Conservation (phyloP, 208 protist species). For the Vickermania ingenoplastis region DNA sequence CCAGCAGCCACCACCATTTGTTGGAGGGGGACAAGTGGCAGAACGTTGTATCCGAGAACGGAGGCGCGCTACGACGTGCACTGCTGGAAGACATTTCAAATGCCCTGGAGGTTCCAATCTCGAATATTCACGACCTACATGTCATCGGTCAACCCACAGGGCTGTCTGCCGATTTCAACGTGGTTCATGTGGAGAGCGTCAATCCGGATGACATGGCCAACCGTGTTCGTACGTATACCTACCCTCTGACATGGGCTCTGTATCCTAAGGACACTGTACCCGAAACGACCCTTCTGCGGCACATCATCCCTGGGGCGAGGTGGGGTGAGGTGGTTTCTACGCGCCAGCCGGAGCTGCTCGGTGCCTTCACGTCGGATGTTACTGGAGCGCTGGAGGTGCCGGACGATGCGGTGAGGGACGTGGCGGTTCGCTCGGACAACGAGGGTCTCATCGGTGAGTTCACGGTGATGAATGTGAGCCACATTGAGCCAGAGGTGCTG, state of each 20-base stretch:
- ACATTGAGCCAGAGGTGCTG: neutral
- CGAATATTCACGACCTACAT: neutral
- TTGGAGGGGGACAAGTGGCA: no score
- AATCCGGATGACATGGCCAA: neutral
- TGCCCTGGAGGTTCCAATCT: neutral
- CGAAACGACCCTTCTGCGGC: neutral
- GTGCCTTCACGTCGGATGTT: neutral
- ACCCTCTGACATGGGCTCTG: neutral
- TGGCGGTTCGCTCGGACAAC: neutral
- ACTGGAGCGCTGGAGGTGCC: neutral
- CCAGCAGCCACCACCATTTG: no score
- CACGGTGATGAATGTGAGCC: neutral
- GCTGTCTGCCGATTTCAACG: neutral
- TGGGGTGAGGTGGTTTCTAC: neutral
- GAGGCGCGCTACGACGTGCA: no score
- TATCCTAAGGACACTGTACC: neutral
- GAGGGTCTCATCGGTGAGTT: neutral
- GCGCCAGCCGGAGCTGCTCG: neutral
- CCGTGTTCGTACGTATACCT: neutral
- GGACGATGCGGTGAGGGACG: neutral
- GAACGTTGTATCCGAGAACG: no score
- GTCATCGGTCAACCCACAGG: neutral
- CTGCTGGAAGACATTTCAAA: no score
- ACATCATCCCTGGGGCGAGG: neutral
- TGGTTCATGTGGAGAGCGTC: neutral